Conservation (phyloP, 768 basidiomycete genomes). For the Leccinum fibrillosum region DNA sequence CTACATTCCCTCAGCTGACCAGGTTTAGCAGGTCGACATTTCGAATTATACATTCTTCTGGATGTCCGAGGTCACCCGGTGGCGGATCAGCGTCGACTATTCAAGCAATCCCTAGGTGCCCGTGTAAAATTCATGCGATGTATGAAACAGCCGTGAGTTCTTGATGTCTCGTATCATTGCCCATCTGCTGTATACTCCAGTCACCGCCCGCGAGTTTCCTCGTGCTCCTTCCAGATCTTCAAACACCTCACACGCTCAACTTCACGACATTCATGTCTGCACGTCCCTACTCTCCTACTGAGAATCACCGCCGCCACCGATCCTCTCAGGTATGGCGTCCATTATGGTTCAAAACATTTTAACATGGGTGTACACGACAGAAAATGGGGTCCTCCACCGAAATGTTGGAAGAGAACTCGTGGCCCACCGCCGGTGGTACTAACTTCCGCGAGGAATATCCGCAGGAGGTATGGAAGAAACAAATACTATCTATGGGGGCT, state of each 20-base stretch:
- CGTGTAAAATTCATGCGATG: background rate
- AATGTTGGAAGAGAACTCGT: too few relatives aligned
- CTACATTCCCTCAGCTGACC: background rate
- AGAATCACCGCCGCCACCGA: background rate
- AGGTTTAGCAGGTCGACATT: background rate
- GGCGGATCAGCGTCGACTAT: conserved; percentile 1
- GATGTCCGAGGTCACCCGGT: background rate
- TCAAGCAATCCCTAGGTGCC: background rate
- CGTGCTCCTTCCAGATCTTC: background rate
- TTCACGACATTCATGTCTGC: conserved; percentile 6
- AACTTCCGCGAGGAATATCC: too few relatives aligned
- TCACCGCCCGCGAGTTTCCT: background rate
- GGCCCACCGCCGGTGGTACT: too few relatives aligned
- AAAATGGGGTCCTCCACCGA: too few relatives aligned
- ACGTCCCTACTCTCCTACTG: background rate
- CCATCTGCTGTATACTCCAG: conserved; percentile 7
- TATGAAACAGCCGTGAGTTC: conserved; percentile 1
- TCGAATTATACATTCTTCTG: background rate
- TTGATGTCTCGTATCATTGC: conserved; percentile 1
- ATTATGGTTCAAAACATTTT: background rate
- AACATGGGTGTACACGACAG: background rate
- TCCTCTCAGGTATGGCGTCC: conserved; percentile 7
- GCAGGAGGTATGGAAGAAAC: background rate
- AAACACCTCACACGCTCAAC: conserved; percentile 5
- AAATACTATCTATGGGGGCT: background rate